Evolutionary conservation across 1,284 basidiomycete genomes (phyloP), one percentile per base, ranked within the genome.

Genomic region (Ceratobasidium sp.): DNA sequence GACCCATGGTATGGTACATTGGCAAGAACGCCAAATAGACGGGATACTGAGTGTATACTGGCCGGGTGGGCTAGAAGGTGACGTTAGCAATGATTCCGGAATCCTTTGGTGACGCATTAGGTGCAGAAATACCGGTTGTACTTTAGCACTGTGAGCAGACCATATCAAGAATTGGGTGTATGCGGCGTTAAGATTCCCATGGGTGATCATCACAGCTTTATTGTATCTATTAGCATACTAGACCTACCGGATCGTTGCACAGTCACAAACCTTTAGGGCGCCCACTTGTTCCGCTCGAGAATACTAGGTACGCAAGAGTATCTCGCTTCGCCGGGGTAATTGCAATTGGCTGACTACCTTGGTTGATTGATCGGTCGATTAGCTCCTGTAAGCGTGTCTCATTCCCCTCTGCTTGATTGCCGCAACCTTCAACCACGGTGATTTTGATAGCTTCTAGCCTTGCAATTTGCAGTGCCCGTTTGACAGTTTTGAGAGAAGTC

Each of bases 211-310:
- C 36, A 92, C 88, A 12, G 86, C 91, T 92, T 62, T 43, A 3
- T 10, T 2, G n/a, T 21, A 16, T 21, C 14, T n/a, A n/a, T n/a
- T n/a, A n/a, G n/a, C n/a, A n/a, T n/a, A n/a, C n/a, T n/a, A n/a
- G n/a, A n/a, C n/a, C n/a, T n/a, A n/a, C n/a, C n/a, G n/a, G n/a
- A n/a, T n/a, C n/a, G n/a, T n/a, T n/a, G n/a, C n/a, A n/a, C n/a
- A n/a, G n/a, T n/a, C n/a, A n/a, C n/a, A n/a, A n/a, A 89, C 91
- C 91, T 85, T 92, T 92, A 0, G 91, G 91, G 2, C 88, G 80
- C 1, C 91, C 91, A 72, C 85, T 91, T 0, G 91, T 92, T 34
- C 91, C 91, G 75, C 91, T 92, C 0, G 91, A 92, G 77, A 92
- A 92, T 0, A 90, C 80, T 0, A 93, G 80, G 78, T 92, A 91